Conservation (phyloP, 108 stramenopile genomes). For the Skeletonema menzelii region DNA sequence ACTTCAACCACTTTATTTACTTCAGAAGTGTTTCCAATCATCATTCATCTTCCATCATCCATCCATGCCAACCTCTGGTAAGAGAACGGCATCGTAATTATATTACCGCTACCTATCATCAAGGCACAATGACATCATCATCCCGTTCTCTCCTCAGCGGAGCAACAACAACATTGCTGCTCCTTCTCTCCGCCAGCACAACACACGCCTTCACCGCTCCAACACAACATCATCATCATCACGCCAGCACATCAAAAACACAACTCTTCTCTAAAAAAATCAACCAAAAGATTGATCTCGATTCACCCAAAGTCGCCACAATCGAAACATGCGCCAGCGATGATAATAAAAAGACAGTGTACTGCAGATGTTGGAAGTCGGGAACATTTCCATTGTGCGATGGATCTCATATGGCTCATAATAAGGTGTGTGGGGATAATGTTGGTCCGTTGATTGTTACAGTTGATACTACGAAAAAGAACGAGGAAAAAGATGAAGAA, state of each 20-base stretch:
- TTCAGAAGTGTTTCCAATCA: too few relatives aligned
- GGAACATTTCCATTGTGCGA: conserved; percentile 82
- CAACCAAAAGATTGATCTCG: conserved; percentile 56
- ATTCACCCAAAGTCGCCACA: conserved; percentile 50
- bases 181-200: background rate
- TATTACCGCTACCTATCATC: too few relatives aligned
- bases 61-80: too few relatives aligned
- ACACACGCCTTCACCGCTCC: background rate
- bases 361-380: conserved; percentile 84
- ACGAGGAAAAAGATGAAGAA: background rate
- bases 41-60: too few relatives aligned
- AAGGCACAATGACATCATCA: background rate
- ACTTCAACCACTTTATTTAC: too few relatives aligned
- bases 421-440: conserved; percentile 80
- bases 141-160: background rate
- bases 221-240: background rate
- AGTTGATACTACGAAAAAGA: conserved; percentile 7
- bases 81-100: too few relatives aligned
- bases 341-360: conserved; percentile 56
- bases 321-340: conserved; percentile 26
- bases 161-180: background rate
- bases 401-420: conserved; percentile 74
- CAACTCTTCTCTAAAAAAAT: conserved; percentile 23
- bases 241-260: background rate
- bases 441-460: conserved; percentile 86